These are phyloP conservation scores for Saprolegnia diclina DNA, from an alignment of 352 stramenopile species.

Conservation along the genomic window DNA sequence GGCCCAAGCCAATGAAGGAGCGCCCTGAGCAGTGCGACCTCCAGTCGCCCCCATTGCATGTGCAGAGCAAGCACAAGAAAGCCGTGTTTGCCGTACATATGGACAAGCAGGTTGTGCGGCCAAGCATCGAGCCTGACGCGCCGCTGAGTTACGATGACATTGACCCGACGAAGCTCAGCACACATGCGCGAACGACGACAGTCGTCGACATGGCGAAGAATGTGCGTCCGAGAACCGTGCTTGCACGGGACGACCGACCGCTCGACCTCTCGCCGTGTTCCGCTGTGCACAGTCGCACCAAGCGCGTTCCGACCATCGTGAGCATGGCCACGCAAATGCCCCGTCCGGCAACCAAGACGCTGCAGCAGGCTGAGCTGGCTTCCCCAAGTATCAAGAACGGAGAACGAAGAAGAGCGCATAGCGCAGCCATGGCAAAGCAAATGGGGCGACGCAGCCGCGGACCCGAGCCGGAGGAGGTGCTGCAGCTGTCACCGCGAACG, in stretches of 20 bases:
- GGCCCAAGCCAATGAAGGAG: not conserved
- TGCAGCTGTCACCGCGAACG: slow-evolving; percentile 3
- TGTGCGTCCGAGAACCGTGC: not conserved
- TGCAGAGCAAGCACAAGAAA: slow-evolving; percentile 7
- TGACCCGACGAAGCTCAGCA: not conserved
- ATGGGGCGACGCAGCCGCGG: not conserved
- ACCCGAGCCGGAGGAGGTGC: not conserved
- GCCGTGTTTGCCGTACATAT: not conserved
- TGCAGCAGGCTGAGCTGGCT: not conserved
- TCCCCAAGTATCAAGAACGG: not conserved
- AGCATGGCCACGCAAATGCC: slow-evolving; percentile 3
- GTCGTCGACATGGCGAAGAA: slow-evolving; percentile 12
- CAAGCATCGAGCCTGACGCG: not conserved
- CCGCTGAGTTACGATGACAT: not conserved
- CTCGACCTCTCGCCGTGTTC: not conserved
- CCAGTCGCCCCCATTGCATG: not conserved
- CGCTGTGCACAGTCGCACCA: not conserved
- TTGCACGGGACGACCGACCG: not conserved
- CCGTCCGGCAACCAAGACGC: not conserved
- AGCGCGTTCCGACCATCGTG: not conserved
- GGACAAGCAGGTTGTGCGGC: not conserved
- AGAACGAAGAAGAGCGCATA: not conserved
- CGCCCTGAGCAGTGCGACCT: slow-evolving; percentile 3
- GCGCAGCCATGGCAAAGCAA: slow-evolving; percentile 9
- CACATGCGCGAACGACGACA: not conserved